These are phyloP conservation scores for Typha latifolia DNA, from an alignment of 176 grass and related monocot genomes.

Conservation along the genomic window DNA sequence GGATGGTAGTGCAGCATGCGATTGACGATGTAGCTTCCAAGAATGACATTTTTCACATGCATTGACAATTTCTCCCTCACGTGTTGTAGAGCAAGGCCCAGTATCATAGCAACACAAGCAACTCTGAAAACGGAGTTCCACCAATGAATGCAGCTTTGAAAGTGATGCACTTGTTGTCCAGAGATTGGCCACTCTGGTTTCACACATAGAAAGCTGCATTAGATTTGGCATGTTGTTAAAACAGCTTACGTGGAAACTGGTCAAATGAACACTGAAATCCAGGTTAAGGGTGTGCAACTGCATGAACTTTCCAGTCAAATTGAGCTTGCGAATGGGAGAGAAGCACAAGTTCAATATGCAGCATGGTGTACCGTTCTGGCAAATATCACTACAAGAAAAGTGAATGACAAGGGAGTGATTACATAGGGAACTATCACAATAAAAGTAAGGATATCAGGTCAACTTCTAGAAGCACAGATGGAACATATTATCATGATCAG, in stretches of 20 bases:
- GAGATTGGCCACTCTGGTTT: constrained; percentile 21
- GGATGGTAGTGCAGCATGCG: no score
- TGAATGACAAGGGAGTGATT: no score
- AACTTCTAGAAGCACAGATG: no score
- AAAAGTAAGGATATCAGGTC: no score
- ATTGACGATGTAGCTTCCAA: no score
- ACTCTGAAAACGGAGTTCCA: constrained; percentile 19
- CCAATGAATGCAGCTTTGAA: constrained; percentile 14
- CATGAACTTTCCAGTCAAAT: constrained; percentile 18
- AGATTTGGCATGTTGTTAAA: constrained; percentile 21
- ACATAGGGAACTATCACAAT: no score
- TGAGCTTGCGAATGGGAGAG: constrained; percentile 21
- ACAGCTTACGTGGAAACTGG: constrained; percentile 18
- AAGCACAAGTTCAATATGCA: constrained; percentile 4
- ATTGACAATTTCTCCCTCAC: no score
- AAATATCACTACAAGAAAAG: no score
- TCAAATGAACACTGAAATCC: constrained; percentile 17
- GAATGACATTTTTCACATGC: no score
- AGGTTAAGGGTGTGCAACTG: constrained; percentile 14
- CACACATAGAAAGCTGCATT: constrained; percentile 16
- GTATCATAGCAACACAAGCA: constrained; percentile 17
- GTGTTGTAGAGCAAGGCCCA: no score
- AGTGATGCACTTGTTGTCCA: constrained; percentile 19
- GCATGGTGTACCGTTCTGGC: no score
- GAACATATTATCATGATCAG: no score